These are phyloP conservation scores for Elsinoe fawcettii DNA, from an alignment of 2,329 filamentous ascomycete species.

Conservation along the genomic window DNA sequence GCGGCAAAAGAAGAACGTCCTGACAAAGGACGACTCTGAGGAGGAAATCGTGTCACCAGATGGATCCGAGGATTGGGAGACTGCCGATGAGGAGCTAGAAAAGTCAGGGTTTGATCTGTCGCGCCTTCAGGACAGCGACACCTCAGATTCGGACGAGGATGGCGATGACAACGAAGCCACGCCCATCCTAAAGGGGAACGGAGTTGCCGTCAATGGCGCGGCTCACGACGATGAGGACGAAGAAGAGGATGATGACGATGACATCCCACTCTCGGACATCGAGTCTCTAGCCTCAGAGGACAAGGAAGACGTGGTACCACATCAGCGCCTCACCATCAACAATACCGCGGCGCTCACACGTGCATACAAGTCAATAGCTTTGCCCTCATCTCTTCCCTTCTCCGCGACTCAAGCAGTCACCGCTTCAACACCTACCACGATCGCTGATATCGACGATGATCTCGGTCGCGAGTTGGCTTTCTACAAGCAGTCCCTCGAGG, in stretches of 20 bases:
- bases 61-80: constrained; percentile 20
- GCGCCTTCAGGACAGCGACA: constrained; percentile 30
- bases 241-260: constrained; percentile 70
- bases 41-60: constrained; percentile 6
- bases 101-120: constrained; percentile 32
- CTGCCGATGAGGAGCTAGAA: constrained; percentile 35
- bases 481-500: constrained; percentile 79
- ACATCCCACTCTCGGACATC: constrained; percentile 82
- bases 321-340: constrained; percentile 94
- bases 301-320: constrained; percentile 76
- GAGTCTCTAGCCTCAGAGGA: constrained; percentile 72
- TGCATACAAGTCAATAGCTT: constrained; percentile 68
- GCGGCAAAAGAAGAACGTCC: constrained; percentile 19
- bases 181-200: constrained; percentile 20
- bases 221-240: constrained; percentile 42
- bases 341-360: constrained; percentile 81
- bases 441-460: constrained; percentile 83
- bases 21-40: constrained; percentile 24
- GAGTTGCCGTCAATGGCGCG: constrained; percentile 38
- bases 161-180: constrained; percentile 23
- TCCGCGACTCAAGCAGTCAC: constrained; percentile 72
- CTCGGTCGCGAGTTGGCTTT: constrained; percentile 87
- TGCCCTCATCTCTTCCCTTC: constrained; percentile 68
- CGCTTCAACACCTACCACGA: constrained; percentile 59
- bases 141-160: constrained; percentile 28